Evolutionary conservation across 257 asterid species (phyloP), one percentile per base, ranked within the genome.

Genomic region (Rauvolfia tetraphylla): DNA sequence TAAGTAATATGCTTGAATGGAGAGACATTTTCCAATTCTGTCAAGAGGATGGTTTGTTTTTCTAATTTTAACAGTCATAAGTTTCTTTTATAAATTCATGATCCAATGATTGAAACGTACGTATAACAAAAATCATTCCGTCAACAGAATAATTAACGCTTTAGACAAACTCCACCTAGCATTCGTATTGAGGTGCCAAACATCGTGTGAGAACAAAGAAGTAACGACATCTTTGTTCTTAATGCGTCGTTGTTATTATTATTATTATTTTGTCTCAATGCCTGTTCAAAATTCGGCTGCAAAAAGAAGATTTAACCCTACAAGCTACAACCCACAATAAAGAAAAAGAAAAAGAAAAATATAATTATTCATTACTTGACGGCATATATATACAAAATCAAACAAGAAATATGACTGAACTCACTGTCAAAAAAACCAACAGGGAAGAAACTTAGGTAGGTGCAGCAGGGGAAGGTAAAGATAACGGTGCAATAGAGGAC

Each of bases 101-200:
- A 46, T 11, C 10, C 51, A 46, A 46, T 46, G 51, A 46, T 46
- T 11, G 51, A 46, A 46, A 46, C 14, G 14, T 46, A 46, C 51
- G 51, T 7, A 49, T 18, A 51, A 15, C 3, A 51, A n/a, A 17
- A 51, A 15, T 51, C 57, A 51, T 51, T 51, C 23, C 3, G 0
- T 15, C 3, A 11, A 51, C 12, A 13, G 10, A 17, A 18, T 2
- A 51, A 51, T 51, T 0, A 51, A 33, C 33, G 39, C 27, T 65
- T 65, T 65, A 22, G 72, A 67, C 72, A 38, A 33, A 7, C 33
- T 38, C 73, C 73, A 75, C 42, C 71, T 63, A 63, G 79, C 78
- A n/a, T 54, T 56, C 29, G 44, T 51, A 41, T 72, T 13, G 65
- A 8, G 22, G 41, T 46, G 70, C 71, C 72, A 46, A 20, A 15